Evolutionary conservation across 352 stramenopile species (phyloP).

Genomic region (Blastocystis sp.): DNA sequence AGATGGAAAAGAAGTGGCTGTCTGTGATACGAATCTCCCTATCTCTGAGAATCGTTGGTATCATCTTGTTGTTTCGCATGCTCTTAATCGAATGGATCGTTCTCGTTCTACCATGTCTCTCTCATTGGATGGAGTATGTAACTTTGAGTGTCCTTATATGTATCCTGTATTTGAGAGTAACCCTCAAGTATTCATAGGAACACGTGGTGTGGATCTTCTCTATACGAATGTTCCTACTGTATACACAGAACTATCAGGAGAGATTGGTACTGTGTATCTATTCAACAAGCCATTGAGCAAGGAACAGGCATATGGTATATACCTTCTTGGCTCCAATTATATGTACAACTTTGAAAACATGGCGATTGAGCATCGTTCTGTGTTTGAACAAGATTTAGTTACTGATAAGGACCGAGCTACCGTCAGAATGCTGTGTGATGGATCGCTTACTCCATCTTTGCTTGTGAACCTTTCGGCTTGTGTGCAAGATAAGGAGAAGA

Average conservation of each 20-base stretch:
- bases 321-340: constrained; percentile 54
- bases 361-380: not conserved
- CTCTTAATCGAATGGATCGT: not conserved
- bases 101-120: not conserved
- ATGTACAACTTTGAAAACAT: constrained; percentile 66
- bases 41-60: constrained; percentile 54
- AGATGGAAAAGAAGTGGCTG: constrained; percentile 45
- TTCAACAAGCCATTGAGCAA: constrained; percentile 14
- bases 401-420: not conserved
- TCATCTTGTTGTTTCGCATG: constrained; percentile 20
- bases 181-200: constrained; percentile 15
- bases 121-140: not conserved
- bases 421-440: constrained; percentile 23
- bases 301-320: constrained; percentile 21
- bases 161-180: constrained; percentile 13
- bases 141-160: not conserved
- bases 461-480: constrained; percentile 47
- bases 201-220: constrained; percentile 37
- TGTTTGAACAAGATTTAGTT: not conserved
- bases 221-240: constrained; percentile 27
- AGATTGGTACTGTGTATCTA: constrained; percentile 55
- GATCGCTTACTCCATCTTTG: constrained; percentile 3
- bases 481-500: constrained; percentile 24
- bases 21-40: constrained; percentile 32
- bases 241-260: constrained; percentile 35